phyloP scores from a whole-genome alignment of 2,329 filamentous ascomycete genomes.

The Hypoxylon sp. region DNA sequence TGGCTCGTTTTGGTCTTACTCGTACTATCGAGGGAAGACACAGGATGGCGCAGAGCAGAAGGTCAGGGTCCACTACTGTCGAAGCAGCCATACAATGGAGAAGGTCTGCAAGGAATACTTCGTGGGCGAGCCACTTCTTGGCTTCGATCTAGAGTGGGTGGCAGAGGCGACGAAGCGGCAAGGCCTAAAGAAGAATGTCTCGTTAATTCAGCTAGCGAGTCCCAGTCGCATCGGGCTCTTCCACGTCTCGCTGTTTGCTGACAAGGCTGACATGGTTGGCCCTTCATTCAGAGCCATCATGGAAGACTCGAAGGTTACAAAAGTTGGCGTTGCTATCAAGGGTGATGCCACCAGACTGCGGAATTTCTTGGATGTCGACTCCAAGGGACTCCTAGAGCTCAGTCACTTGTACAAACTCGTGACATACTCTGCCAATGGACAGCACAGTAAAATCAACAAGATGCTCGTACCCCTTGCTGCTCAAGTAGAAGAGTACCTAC shows the following conservation, averaged over 20 bases:
- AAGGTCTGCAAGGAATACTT: constrained; percentile 71
- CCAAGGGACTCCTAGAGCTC: constrained; percentile 77
- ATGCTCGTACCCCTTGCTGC: constrained; percentile 69
- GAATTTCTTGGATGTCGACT: constrained; percentile 70
- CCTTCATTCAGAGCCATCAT: constrained; percentile 76
- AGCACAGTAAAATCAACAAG: constrained; percentile 69
- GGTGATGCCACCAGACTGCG: constrained; percentile 74
- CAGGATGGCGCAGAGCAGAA: constrained; percentile 55
- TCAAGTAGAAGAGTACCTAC: constrained; percentile 75
- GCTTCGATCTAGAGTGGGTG: constrained; percentile 91
- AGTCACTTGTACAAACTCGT: constrained; percentile 83
- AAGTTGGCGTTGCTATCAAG: constrained; percentile 79
- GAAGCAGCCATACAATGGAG: constrained; percentile 71
- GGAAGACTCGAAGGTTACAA: constrained; percentile 73
- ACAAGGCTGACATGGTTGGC: constrained; percentile 67
- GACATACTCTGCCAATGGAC: constrained; percentile 64
- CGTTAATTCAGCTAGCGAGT: constrained; percentile 83
- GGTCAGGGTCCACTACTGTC: constrained; percentile 81
- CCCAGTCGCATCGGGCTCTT: constrained; percentile 80
- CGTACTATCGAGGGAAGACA: constrained; percentile 66
- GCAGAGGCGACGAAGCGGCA: constrained; percentile 54
- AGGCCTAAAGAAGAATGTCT: constrained; percentile 73
- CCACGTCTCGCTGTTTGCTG: constrained; percentile 73
- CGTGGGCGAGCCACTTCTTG: constrained; percentile 72
- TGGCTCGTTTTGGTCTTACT: constrained; percentile 72